Conservation (phyloP, 2,329 filamentous ascomycete genomes). For the Xylariales sp. region DNA sequence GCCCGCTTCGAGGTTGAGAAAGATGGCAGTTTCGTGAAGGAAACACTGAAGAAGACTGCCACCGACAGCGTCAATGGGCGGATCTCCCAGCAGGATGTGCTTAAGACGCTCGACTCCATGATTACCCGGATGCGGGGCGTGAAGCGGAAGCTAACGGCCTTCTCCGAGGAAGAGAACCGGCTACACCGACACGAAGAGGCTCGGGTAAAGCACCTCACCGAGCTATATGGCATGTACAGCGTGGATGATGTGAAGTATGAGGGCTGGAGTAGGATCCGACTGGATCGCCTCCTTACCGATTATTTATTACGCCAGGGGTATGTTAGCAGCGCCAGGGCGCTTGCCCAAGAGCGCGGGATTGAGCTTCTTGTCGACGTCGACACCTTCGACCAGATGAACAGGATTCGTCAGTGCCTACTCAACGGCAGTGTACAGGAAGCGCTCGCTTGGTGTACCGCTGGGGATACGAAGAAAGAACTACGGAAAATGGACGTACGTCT, state of each 20-base stretch:
- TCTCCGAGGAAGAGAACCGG: slow-evolving; percentile 82
- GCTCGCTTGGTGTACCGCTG: slow-evolving; percentile 80
- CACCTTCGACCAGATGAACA: slow-evolving; percentile 85
- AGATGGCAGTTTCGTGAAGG: slow-evolving; percentile 72
- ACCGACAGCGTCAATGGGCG: slow-evolving; percentile 73
- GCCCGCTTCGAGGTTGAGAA: slow-evolving; percentile 82
- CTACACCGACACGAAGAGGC: slow-evolving; percentile 81
- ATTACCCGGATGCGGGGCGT: slow-evolving; percentile 84
- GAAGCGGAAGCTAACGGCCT: slow-evolving; percentile 84
- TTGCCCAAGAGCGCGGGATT: slow-evolving; percentile 81
- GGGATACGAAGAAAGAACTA: slow-evolving; percentile 90
- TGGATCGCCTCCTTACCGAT: slow-evolving; percentile 90
- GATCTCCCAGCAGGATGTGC: slow-evolving; percentile 75
- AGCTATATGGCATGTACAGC: slow-evolving; percentile 81
- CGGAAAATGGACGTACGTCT: slow-evolving; percentile 81
- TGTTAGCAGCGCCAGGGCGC: slow-evolving; percentile 76
- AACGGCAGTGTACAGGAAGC: slow-evolving; percentile 80
- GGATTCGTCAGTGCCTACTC: slow-evolving; percentile 78
- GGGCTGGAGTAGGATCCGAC: slow-evolving; percentile 81
- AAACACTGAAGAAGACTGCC: slow-evolving; percentile 70
- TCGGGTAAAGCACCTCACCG: slow-evolving; percentile 82
- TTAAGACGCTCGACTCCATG: slow-evolving; percentile 85
- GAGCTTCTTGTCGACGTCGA: slow-evolving; percentile 87
- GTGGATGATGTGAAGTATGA: slow-evolving; percentile 95
- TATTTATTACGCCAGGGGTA: slow-evolving; percentile 90